Percentiles rank a stretch among this genome's conserved stretches.
Conservation (phyloP, 805 yeast genomes). For the Nakazawaea holstii region DNA sequence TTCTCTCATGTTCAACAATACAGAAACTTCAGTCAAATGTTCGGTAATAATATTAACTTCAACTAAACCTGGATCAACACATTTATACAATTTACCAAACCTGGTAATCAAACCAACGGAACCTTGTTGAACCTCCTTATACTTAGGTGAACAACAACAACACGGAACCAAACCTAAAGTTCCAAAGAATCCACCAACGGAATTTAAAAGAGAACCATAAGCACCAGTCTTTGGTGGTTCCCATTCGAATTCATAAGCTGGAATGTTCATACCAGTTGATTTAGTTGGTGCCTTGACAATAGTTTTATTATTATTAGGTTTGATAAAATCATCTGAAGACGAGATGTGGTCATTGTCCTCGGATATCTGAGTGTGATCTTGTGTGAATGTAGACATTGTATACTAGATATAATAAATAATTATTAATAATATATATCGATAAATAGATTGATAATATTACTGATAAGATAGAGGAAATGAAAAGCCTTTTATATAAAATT, state of each 20-base stretch:
- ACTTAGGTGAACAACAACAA: slow-evolving; percentile 51
- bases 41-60: slow-evolving; percentile 65
- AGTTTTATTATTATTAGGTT: background rate
- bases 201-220: slow-evolving; percentile 31
- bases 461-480: no score
- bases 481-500: no score
- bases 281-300: background rate
- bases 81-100: slow-evolving; percentile 59
- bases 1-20: slow-evolving; percentile 55
- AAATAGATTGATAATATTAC: no score
- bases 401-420: background rate
- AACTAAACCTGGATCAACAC: slow-evolving; percentile 65
- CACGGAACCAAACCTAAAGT: slow-evolving; percentile 48
- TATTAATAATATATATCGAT: background rate
- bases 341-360: background rate
- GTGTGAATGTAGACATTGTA: background rate
- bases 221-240: slow-evolving; percentile 26
- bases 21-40: slow-evolving; percentile 40
- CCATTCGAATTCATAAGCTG: slow-evolving; percentile 29
- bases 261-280: slow-evolving; percentile 7
- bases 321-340: background rate
- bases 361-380: background rate
- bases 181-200: slow-evolving; percentile 45
- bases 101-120: slow-evolving; percentile 62
- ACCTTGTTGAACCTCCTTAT: slow-evolving; percentile 57